Conservation (phyloP, 352 stramenopile genomes). For the Globisporangium sylvaticum region DNA sequence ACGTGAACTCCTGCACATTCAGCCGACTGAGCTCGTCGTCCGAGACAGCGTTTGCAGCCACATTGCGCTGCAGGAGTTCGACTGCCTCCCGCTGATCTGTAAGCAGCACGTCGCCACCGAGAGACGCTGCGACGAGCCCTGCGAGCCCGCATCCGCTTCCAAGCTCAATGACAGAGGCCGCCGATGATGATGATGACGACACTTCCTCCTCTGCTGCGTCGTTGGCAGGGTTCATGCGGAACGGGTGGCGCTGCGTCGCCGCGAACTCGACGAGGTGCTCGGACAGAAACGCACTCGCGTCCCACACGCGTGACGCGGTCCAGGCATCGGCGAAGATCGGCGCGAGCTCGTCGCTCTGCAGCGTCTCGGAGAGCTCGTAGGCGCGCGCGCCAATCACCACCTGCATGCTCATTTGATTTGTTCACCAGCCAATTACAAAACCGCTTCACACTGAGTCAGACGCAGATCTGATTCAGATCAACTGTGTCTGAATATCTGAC, state of each 20-base stretch:
- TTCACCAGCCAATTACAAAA: background rate
- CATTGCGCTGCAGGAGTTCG: slow-evolving; percentile 62
- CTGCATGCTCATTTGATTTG: slow-evolving; percentile 22
- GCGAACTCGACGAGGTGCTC: slow-evolving; percentile 49
- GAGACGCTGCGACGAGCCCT: slow-evolving; percentile 53
- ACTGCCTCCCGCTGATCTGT: slow-evolving; percentile 70
- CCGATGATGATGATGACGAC: background rate
- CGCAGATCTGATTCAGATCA: slow-evolving; percentile 1
- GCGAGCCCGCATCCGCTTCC: slow-evolving; percentile 76
- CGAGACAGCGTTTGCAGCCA: slow-evolving; percentile 39
- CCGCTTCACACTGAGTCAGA: background rate
- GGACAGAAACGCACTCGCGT: slow-evolving; percentile 63
- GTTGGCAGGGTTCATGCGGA: slow-evolving; percentile 2
- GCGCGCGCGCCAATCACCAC: slow-evolving; percentile 38
- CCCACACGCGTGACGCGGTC: slow-evolving; percentile 79
- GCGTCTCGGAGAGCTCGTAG: slow-evolving; percentile 76
- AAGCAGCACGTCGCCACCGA: slow-evolving; percentile 66
- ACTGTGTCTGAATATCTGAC: too few species aligned
- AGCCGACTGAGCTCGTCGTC: slow-evolving; percentile 34
- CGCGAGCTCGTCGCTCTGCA: slow-evolving; percentile 61
- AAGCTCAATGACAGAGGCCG: slow-evolving; percentile 57
- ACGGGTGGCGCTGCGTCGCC: slow-evolving; percentile 10
- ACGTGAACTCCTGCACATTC: slow-evolving; percentile 53
- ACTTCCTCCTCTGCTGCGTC: background rate
- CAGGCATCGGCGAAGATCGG: slow-evolving; percentile 82